Evolutionary conservation across 495 filamentous ascomycete genomes (phyloP).

Genomic region (Sordaria brevicollis): DNA sequence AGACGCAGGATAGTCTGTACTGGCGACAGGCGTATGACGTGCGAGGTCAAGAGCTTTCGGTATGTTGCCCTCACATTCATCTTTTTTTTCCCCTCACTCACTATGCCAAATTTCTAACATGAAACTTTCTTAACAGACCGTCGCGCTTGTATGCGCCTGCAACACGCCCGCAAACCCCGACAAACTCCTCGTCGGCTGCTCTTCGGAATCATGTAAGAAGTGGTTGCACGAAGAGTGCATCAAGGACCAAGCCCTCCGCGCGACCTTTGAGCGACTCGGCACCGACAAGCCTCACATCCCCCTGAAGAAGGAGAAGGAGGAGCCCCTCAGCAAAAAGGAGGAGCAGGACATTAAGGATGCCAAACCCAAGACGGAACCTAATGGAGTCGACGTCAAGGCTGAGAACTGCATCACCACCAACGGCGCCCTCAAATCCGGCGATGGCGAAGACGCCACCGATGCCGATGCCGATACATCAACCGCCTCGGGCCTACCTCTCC

Average conservation of each 20-base stretch:
- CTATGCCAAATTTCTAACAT: slow-evolving; percentile 2
- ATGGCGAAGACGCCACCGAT: slow-evolving; percentile 14
- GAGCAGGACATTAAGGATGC: slow-evolving; percentile 22
- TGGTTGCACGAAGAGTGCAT: slow-evolving; percentile 59
- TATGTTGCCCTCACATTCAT: slow-evolving; percentile 21
- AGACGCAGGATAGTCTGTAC: slow-evolving; percentile 43
- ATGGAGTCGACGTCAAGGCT: slow-evolving; percentile 31
- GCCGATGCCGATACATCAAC: neutral
- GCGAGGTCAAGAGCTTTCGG: slow-evolving; percentile 45
- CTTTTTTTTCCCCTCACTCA: neutral
- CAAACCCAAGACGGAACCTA: neutral
- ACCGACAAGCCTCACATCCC: slow-evolving; percentile 32
- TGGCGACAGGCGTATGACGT: slow-evolving; percentile 58
- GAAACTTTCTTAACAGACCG: slow-evolving; percentile 28
- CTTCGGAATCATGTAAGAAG: slow-evolving; percentile 41
- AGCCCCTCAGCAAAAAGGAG: neutral
- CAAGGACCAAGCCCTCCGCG: slow-evolving; percentile 37
- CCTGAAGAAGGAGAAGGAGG: slow-evolving; percentile 20
- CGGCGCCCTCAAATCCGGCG: slow-evolving; percentile 16
- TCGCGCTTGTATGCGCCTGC: slow-evolving; percentile 52
- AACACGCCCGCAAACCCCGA: slow-evolving; percentile 54
- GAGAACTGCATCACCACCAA: slow-evolving; percentile 21
- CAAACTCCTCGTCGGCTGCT: slow-evolving; percentile 47
- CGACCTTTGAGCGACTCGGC: slow-evolving; percentile 36
- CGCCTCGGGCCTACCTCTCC: neutral